Base-by-base conservation (phyloP, 495 filamentous ascomycete species). In the Amphirosellinia nigrospora region DNA sequence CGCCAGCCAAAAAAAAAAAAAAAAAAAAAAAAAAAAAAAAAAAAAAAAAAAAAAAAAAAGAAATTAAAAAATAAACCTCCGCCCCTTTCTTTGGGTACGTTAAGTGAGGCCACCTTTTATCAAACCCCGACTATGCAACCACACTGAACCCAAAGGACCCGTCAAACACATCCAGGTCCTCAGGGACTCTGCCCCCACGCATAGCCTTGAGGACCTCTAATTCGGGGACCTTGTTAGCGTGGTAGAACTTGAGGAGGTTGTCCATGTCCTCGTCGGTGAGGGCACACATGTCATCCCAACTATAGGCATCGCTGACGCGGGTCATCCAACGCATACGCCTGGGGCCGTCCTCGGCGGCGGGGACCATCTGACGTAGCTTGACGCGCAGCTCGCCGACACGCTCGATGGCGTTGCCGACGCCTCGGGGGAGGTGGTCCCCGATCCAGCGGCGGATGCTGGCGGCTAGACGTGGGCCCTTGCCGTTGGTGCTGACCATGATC, bases 291-390 rank as follows among this genome's bases (percentile, higher is more conserved):
- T 98, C 93, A 64, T 96, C 91, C 73, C 96, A 85, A 58, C 82
- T 90, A 86, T 96, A 99, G 39, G 86, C 84, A 75, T 98, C 94
- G 80, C 96, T 98, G 19, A 98, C 91, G 58, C 86, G 89, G 1
- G 91, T 93, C 91, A 98, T 98, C 93, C 96, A 99, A 73, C 90
- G 87, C 96, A 99, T 99, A 68, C 96, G 83, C 83, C 93, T 95
- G 8, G 92, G 89, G 0, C 95, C 94, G 61, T 98, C 91, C 32
- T 91, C 87, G 0, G 79, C 72, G 6, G 79, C 78, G 0, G 96
- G 93, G 4, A 93, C 95, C 43, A 97, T 78, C 75, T 88, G 87
- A 32, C 96, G 83, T 70, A 99, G 78, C 84, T 91, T 94, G 80
- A 86, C 89, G 70, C 96, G 85, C 74, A 99, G 79, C 73, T 84